phyloP scores from a whole-genome alignment of 1,284 basidiomycete genomes.

The Clitocybe nebularis region DNA sequence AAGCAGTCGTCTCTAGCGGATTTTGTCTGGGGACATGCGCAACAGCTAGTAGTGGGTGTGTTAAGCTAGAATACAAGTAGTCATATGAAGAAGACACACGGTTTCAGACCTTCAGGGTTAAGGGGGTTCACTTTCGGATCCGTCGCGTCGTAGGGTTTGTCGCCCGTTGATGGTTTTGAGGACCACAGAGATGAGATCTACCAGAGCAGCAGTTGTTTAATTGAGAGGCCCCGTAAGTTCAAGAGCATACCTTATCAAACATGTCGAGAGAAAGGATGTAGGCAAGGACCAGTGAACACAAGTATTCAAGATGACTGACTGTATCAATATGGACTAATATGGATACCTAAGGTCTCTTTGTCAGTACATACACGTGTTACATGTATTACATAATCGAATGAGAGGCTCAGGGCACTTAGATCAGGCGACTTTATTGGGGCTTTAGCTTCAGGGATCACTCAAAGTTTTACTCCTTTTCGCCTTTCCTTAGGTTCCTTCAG shows the following conservation, averaged over 20 bases:
- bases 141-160: slow-evolving; percentile 56
- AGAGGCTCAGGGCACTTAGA: no score
- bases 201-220: neutral
- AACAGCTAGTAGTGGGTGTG: slow-evolving; percentile 57
- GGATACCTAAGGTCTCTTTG: no score
- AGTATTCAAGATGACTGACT: no score
- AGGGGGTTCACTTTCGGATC: slow-evolving; percentile 75
- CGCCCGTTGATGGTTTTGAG: slow-evolving; percentile 25
- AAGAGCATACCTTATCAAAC: slow-evolving; percentile 27
- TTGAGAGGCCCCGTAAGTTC: neutral
- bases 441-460: no score
- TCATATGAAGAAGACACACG: slow-evolving; percentile 53
- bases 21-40: slow-evolving; percentile 95
- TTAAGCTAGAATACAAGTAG: slow-evolving; percentile 2
- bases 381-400: no score
- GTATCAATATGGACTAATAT: no score
- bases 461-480: no score
- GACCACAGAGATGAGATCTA: slow-evolving; percentile 43
- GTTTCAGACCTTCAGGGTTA: slow-evolving; percentile 89
- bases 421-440: no score
- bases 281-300: no score
- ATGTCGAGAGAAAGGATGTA: slow-evolving; percentile 15
- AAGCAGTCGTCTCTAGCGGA: slow-evolving; percentile 91
- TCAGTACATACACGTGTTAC: no score
- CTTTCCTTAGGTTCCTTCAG: no score